phyloP scores from a whole-genome alignment of 495 filamentous ascomycete species.

The Bryoglossum gracile region DNA sequence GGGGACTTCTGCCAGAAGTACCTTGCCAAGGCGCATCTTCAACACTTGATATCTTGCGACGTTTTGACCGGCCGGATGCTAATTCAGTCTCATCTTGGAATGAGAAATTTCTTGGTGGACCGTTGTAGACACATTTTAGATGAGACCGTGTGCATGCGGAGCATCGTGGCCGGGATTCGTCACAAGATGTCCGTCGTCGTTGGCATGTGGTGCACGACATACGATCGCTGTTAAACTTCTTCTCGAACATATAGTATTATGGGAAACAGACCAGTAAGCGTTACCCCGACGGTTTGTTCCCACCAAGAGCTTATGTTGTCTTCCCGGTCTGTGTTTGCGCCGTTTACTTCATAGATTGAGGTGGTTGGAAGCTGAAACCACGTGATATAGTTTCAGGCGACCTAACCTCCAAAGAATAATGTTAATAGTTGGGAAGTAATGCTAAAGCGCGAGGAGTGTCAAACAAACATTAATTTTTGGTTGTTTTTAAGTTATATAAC shows the following conservation, averaged over 20 bases:
- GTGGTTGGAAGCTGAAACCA: background rate
- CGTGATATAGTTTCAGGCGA: background rate
- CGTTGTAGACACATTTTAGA: constrained; percentile 6
- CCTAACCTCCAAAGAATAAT: too few species aligned
- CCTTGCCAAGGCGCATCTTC: background rate
- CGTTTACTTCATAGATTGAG: background rate
- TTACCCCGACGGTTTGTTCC: too few species aligned
- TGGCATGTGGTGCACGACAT: constrained; percentile 5
- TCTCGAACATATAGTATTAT: too few species aligned
- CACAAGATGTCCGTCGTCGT: constrained; percentile 2
- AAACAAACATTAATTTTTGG: too few species aligned
- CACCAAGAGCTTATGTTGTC: background rate
- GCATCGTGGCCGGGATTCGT: constrained; percentile 5
- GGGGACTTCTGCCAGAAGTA: background rate
- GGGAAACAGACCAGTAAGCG: too few species aligned
- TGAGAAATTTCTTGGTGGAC: constrained; percentile 1
- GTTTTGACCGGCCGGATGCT: background rate
- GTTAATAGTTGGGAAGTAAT: too few species aligned
- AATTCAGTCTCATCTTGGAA: constrained; percentile 6
- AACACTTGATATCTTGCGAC: background rate
- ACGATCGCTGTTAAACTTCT: background rate
- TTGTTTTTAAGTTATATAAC: too few species aligned
- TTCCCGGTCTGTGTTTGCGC: too few species aligned
- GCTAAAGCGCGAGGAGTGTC: too few species aligned
- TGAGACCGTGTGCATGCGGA: constrained; percentile 1